phyloP scores from a whole-genome alignment of 768 basidiomycete species.

The Paxillus rubicundulus region DNA sequence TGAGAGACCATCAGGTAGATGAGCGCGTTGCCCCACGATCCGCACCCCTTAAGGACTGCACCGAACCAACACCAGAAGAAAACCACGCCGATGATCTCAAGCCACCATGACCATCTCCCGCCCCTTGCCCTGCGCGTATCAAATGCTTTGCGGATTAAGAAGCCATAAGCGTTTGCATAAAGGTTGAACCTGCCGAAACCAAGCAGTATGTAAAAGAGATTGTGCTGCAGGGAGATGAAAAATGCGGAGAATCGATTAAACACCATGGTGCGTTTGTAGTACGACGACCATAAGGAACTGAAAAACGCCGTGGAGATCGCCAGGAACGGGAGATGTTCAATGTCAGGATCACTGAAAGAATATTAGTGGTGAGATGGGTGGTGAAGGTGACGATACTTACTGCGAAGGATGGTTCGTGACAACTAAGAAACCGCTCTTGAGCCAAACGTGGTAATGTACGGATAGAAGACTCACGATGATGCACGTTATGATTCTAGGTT shows the following conservation, averaged over 20 bases:
- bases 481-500: slow-evolving; percentile 85
- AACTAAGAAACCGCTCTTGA: slow-evolving; percentile 45
- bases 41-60: slow-evolving; percentile 64
- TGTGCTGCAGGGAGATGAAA: slow-evolving; percentile 80
- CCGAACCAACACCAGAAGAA: slow-evolving; percentile 92
- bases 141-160: slow-evolving; percentile 63
- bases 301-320: slow-evolving; percentile 90
- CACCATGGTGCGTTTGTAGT: slow-evolving; percentile 84
- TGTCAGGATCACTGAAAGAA: slow-evolving; percentile 69
- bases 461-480: slow-evolving; percentile 70
- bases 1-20: slow-evolving; percentile 84
- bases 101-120: slow-evolving; percentile 72
- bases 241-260: slow-evolving; percentile 69
- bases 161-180: slow-evolving; percentile 81
- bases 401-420: slow-evolving; percentile 98
- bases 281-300: slow-evolving; percentile 85
- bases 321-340: slow-evolving; percentile 89
- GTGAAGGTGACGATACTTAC: slow-evolving; percentile 41
- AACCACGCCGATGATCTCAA: slow-evolving; percentile 72
- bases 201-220: slow-evolving; percentile 89
- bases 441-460: background rate
- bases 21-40: slow-evolving; percentile 66
- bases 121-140: slow-evolving; percentile 64
- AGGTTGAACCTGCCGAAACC: slow-evolving; percentile 93
- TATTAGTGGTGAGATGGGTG: slow-evolving; percentile 5